phyloP scores from a whole-genome alignment of 768 basidiomycete species.

The Mycena filopes region DNA sequence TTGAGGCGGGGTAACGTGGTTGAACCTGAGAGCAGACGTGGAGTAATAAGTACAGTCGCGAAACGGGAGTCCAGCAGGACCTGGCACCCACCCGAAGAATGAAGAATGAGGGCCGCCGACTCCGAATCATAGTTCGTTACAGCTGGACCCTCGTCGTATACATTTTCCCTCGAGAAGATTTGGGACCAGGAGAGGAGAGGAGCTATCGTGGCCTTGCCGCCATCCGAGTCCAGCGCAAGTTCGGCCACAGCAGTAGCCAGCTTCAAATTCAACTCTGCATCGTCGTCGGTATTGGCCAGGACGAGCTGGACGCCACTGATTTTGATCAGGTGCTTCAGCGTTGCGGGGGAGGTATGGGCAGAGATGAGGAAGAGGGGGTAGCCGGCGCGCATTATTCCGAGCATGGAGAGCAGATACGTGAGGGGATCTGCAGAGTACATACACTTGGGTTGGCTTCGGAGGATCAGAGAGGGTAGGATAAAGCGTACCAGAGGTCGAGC shows the following conservation, averaged over 20 bases:
- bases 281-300: not conserved
- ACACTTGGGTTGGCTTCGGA: no score
- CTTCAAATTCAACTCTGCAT: not conserved
- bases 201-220: not conserved
- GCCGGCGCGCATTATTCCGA: constrained; percentile 13
- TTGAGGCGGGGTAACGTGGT: constrained; percentile 3
- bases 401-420: constrained; percentile 3
- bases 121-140: not conserved
- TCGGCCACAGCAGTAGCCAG: not conserved
- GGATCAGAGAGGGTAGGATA: no score
- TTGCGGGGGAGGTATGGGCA: not conserved
- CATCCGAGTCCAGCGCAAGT: not conserved
- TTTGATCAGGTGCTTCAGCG: constrained; percentile 1
- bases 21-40: no score
- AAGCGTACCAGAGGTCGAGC: constrained; percentile 5
- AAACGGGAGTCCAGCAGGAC: not conserved
- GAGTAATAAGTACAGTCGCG: no score
- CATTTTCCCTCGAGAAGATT: not conserved
- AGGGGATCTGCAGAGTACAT: not conserved
- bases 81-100: not conserved
- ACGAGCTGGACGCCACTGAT: not conserved
- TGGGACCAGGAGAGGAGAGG: constrained; percentile 1
- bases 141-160: not conserved
- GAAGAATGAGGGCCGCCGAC: not conserved
- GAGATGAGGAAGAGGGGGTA: constrained; percentile 12